A percentile compares a stretch with the other conserved stretches of the same genome.
phyloP scores from a whole-genome alignment of 352 stramenopile species.

The Pythium dissotocum region DNA sequence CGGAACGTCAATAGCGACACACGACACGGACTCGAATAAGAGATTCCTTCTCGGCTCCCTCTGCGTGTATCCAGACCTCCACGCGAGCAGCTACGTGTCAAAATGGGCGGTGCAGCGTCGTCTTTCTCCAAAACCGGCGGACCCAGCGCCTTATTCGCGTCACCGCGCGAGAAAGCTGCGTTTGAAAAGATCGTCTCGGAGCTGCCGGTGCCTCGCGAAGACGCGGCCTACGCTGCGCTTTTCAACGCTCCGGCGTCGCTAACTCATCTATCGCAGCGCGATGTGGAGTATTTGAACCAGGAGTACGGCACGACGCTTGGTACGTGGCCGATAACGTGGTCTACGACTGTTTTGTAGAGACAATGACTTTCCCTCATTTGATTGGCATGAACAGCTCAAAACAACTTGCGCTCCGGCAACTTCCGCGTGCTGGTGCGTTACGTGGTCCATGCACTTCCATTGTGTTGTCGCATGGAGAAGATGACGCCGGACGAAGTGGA shows the following conservation, averaged over 20 bases:
- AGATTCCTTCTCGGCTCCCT: neutral
- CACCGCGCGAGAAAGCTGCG: slow-evolving; percentile 47
- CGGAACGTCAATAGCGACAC: too few relatives aligned
- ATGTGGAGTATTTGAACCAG: slow-evolving; percentile 60
- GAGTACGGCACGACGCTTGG: slow-evolving; percentile 67
- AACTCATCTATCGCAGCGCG: slow-evolving; percentile 49
- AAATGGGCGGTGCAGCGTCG: slow-evolving; percentile 52
- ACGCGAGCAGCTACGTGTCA: neutral
- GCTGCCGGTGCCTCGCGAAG: slow-evolving; percentile 43
- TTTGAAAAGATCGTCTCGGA: slow-evolving; percentile 79
- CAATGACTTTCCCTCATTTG: neutral
- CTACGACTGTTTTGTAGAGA: neutral
- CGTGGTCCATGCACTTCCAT: slow-evolving; percentile 52
- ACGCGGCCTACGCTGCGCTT: slow-evolving; percentile 54
- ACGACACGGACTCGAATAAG: neutral
- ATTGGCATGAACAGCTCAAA: slow-evolving; percentile 37
- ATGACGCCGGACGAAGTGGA: slow-evolving; percentile 56
- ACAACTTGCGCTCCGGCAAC: slow-evolving; percentile 72
- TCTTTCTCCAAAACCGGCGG: slow-evolving; percentile 28
- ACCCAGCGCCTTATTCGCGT: slow-evolving; percentile 43
- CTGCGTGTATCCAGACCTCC: neutral
- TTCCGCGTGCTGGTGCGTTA: slow-evolving; percentile 74
- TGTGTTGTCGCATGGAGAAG: slow-evolving; percentile 55
- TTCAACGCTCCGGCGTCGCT: slow-evolving; percentile 43
- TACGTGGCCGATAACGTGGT: slow-evolving; percentile 22